Evolutionary conservation across 1,284 basidiomycete species (phyloP).

Genomic region (Tylopilus orsonianus): DNA sequence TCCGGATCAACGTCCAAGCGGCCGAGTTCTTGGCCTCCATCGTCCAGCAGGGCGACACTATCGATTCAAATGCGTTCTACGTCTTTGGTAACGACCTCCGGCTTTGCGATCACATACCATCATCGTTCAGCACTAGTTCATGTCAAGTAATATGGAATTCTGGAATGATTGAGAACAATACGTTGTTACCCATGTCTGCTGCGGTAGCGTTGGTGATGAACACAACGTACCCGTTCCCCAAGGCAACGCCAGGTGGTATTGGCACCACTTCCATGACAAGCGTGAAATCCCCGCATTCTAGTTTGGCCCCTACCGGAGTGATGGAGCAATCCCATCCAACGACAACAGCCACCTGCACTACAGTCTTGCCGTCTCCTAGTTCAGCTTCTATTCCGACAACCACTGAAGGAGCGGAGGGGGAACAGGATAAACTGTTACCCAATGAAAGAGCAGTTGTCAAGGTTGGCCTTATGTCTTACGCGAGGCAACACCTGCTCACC

Average conservation of each 20-base stretch:
- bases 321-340: not conserved
- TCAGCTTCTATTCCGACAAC: not conserved
- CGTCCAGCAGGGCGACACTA: constrained; percentile 48
- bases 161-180: constrained; percentile 23
- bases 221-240: not conserved
- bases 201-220: not conserved
- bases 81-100: constrained; percentile 50
- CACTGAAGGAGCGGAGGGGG: not conserved
- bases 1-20: constrained; percentile 61
- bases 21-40: constrained; percentile 52
- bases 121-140: constrained; percentile 42
- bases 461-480: constrained; percentile 1
- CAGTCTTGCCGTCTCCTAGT: not conserved
- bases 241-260: not conserved
- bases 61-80: constrained; percentile 49
- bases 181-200: not conserved
- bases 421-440: not conserved
- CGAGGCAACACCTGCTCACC: constrained; percentile 3
- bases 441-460: not conserved
- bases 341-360: not conserved
- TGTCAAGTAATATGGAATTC: constrained; percentile 62
- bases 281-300: not conserved
- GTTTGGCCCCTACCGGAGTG: not conserved
- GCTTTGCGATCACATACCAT: constrained; percentile 58
- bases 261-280: not conserved